Evolutionary conservation across 352 stramenopile genomes (phyloP), one percentile per base, ranked within the genome.

Genomic region (Albugo laibachii): DNA sequence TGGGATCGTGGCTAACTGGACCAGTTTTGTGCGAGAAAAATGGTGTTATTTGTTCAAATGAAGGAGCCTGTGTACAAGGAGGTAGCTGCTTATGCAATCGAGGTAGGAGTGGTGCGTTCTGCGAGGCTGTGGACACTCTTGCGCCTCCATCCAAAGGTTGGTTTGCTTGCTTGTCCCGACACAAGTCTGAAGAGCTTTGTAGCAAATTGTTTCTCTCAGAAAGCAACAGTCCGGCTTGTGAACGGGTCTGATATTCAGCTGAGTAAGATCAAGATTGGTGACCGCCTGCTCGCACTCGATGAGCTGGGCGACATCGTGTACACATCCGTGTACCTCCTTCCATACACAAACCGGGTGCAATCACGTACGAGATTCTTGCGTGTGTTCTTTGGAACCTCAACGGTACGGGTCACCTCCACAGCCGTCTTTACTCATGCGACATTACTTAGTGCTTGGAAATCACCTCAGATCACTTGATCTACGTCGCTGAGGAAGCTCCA

Each of bases 1-100:
- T 2, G 12, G 13, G 6, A 19, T 16, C 20, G 34, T 47, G 1
- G 18, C 36, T 11, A 13, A 41, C 19, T 5, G 20, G 0, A n/a
- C 36, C 38, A 86, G 74, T 84, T 65, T 53, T 87, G 13, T 87
- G 74, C 42, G 74, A 87, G 52, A 56, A 62, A n/a, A 47, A 80
- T 41, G 75, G 75, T 41, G 57, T 63, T 20, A 75, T 87, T 49
- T 85, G 72, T 50, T 78, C 64, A 6, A 65, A 69, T 40, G 40
- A 70, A 46, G 75, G 75, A 8, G 73, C 66, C 16, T 87, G 75
- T 45, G 74, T 70, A 5, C 50, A 66, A 47, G 72, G 72, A 20
- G 72, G 75, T n/a, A 70, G 56, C 42, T 87, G 75, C 48, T 48
- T 83, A 20, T 87, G 75, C 59, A 63, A 68, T 38, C 49, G 41